Conservation (phyloP, 768 basidiomycete species). For the Suillus plorans region DNA sequence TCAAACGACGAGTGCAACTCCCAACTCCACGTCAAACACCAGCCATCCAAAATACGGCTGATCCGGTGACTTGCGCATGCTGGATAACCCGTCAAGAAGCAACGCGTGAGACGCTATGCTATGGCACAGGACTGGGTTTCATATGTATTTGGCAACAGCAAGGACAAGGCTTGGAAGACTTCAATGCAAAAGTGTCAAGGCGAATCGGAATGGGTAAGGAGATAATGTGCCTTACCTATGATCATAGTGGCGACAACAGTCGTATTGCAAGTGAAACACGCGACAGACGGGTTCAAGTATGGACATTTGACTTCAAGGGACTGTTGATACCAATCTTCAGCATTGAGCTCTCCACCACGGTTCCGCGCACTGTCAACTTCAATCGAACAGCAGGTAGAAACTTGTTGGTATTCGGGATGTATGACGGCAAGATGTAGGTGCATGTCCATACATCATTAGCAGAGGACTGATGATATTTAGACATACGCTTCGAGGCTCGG, state of each 20-base stretch:
- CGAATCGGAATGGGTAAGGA: constrained; percentile 6
- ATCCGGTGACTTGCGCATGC: constrained; percentile 7
- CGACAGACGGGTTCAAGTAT: background rate
- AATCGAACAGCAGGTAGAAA: background rate
- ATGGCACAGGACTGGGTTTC: constrained; percentile 10
- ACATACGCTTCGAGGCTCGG: background rate
- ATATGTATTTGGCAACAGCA: constrained; percentile 7
- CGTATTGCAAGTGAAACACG: background rate
- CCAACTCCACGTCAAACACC: background rate
- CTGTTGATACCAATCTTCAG: background rate
- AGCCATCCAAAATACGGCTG: background rate
- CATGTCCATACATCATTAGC: background rate
- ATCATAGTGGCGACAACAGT: background rate
- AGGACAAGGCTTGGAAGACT: background rate
- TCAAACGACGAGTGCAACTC: background rate
- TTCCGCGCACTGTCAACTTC: background rate
- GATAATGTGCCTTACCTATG: constrained; percentile 10
- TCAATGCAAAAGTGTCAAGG: constrained; percentile 1
- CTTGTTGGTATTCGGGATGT: constrained; percentile 3
- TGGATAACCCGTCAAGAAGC: constrained; percentile 7
- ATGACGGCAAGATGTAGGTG: constrained; percentile 8
- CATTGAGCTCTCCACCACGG: background rate
- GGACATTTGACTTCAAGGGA: background rate
- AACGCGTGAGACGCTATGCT: constrained; percentile 3
- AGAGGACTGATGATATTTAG: background rate